phyloP scores from a whole-genome alignment of 2,329 filamentous ascomycete species.

The Botrytis porri region DNA sequence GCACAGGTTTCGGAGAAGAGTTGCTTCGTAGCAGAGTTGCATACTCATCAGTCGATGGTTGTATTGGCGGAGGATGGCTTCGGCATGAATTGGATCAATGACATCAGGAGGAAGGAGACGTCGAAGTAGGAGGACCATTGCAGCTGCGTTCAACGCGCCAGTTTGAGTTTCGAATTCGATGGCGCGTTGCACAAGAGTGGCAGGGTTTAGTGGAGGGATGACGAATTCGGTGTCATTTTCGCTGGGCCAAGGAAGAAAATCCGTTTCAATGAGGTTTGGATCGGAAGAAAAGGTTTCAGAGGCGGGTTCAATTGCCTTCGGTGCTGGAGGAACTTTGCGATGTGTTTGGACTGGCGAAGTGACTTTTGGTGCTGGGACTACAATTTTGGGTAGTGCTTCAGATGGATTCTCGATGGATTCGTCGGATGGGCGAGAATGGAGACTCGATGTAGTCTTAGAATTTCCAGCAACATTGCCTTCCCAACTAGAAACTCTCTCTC shows the following conservation, averaged over 20 bases:
- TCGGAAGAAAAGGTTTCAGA: conserved; percentile 26
- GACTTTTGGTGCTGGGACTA: conserved; percentile 5
- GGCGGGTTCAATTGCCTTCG: background rate
- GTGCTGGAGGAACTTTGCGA: conserved; percentile 20
- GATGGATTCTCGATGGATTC: conserved; percentile 15
- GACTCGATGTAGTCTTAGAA: conserved; percentile 20
- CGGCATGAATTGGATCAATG: conserved; percentile 55
- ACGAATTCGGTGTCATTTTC: conserved; percentile 57
- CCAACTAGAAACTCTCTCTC: conserved; percentile 34
- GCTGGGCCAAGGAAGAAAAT: conserved; percentile 57
- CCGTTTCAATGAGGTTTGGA: conserved; percentile 50
- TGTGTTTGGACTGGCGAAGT: conserved; percentile 28
- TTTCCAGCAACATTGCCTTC: conserved; percentile 33
- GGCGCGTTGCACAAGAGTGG: conserved; percentile 51
- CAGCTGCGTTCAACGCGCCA: conserved; percentile 57
- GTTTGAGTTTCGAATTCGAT: conserved; percentile 55
- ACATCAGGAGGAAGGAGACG: conserved; percentile 54
- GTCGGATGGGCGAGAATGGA: conserved; percentile 23
- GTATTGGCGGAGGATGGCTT: conserved; percentile 56
- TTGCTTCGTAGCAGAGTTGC: conserved; percentile 58
- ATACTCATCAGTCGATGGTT: conserved; percentile 58
- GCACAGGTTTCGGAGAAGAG: conserved; percentile 59
- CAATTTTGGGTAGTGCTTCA: conserved; percentile 5
- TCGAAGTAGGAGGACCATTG: conserved; percentile 58
- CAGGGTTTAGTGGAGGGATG: conserved; percentile 54